Evolutionary conservation across 208 protist species (phyloP).

Genomic region (Herpetomonas samuelpessoai): DNA sequence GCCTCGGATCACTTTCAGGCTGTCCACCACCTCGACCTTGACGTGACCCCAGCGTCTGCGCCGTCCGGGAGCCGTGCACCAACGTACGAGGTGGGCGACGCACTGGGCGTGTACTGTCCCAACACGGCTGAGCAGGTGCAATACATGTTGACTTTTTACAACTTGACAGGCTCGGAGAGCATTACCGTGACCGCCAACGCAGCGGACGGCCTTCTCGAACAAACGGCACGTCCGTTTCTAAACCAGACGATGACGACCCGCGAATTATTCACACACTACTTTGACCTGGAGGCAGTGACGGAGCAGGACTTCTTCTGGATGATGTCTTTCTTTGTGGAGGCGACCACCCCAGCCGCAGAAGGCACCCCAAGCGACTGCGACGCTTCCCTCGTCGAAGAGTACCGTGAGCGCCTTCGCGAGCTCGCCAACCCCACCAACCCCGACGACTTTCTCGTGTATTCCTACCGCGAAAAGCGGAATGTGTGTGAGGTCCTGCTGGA

Average conservation of each 20-base stretch:
- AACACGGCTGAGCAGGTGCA: constrained; percentile 58
- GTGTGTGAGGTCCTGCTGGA: constrained; percentile 84
- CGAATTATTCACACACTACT: constrained; percentile 55
- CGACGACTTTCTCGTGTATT: constrained; percentile 77
- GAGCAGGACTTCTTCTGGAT: constrained; percentile 78
- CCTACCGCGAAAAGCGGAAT: constrained; percentile 86
- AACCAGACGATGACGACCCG: constrained; percentile 36
- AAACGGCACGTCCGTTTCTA: constrained; percentile 57
- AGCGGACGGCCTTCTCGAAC: constrained; percentile 42
- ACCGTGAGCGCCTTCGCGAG: constrained; percentile 71
- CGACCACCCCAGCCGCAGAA: constrained; percentile 3
- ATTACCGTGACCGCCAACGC: constrained; percentile 46
- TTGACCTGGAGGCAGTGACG: constrained; percentile 79
- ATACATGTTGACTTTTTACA: constrained; percentile 35
- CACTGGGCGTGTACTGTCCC: constrained; percentile 70
- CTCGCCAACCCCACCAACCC: constrained; percentile 46
- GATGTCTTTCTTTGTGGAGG: constrained; percentile 45
- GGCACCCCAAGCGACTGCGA: constrained; percentile 15
- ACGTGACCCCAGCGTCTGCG: background rate
- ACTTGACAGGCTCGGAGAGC: constrained; percentile 31
- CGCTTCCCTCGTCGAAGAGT: constrained; percentile 20
- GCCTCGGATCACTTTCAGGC: constrained; percentile 55
- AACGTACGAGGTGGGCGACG: constrained; percentile 71
- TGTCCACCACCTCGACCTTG: constrained; percentile 62
- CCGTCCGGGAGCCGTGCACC: background rate